phyloP scores from a whole-genome alignment of 116 monocot genomes.

The Dioscorea cayenensis region DNA sequence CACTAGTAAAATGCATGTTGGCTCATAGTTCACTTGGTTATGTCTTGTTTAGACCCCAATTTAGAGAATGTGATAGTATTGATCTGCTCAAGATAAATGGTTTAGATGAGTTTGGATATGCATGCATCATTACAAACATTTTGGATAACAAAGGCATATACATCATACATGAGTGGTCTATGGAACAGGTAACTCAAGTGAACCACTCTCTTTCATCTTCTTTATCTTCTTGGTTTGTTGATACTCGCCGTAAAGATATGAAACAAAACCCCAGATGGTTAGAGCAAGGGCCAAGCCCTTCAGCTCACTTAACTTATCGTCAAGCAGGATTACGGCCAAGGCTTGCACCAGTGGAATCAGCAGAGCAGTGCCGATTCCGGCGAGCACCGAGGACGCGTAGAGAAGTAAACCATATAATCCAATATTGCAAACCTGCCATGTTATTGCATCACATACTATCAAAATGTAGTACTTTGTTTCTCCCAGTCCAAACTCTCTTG shows the following conservation, averaged over 20 bases:
- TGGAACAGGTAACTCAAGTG: no score
- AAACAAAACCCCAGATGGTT: conserved; percentile 41
- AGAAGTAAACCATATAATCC: conserved; percentile 39
- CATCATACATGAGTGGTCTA: no score
- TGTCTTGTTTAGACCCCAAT: no score
- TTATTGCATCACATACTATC: conserved; percentile 18
- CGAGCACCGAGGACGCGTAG: conserved; percentile 32
- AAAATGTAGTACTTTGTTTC: conserved; percentile 36
- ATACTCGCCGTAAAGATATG: conserved; percentile 46
- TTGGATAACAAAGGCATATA: no score
- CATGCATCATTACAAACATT: no score
- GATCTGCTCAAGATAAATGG: no score
- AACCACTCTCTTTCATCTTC: conserved; percentile 1
- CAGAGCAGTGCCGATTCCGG: conserved; percentile 27
- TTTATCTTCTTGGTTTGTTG: conserved; percentile 4
- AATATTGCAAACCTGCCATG: conserved; percentile 51
- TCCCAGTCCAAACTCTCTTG: conserved; percentile 32
- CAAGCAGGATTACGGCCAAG: conserved; percentile 26
- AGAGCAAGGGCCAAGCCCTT: conserved; percentile 35
- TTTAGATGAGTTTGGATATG: no score
- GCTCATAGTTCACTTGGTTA: no score
- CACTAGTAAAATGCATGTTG: no score
- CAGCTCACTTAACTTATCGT: conserved; percentile 33
- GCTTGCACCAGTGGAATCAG: conserved; percentile 28
- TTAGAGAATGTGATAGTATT: no score